Conservation (phyloP, 2,329 filamentous ascomycete species). For the Penicillium digitatum region DNA sequence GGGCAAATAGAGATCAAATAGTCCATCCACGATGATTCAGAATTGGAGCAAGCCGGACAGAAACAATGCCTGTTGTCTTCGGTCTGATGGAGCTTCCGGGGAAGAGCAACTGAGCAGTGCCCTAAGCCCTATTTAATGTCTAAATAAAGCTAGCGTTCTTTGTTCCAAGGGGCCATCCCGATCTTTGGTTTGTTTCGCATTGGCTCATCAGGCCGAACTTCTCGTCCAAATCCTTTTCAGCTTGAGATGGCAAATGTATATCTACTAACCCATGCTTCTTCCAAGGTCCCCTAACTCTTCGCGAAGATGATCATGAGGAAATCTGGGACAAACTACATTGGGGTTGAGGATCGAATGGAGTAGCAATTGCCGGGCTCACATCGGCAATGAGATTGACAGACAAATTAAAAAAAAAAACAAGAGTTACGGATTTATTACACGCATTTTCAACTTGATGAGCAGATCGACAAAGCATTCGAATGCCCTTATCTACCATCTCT, state of each 20-base stretch:
- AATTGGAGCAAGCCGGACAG: not conserved
- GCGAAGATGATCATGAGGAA: conserved; percentile 16
- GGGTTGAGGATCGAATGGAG: not conserved
- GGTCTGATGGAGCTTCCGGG: conserved; percentile 17
- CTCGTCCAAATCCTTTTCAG: conserved; percentile 11
- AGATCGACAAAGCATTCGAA: not conserved
- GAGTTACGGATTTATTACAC: too few relatives aligned
- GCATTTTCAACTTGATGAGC: not conserved
- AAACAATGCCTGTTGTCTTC: conserved; percentile 7
- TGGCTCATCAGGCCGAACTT: conserved; percentile 17
- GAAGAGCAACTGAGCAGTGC: conserved; percentile 15
- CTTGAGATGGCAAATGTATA: conserved; percentile 8
- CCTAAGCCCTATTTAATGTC: conserved; percentile 14
- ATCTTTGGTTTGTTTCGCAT: conserved; percentile 10
- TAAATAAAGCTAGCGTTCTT: conserved; percentile 4
- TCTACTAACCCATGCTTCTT: not conserved
- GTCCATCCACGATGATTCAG: conserved; percentile 24
- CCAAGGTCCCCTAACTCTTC: not conserved
- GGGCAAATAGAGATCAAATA: conserved; percentile 25
- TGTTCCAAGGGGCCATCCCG: not conserved
- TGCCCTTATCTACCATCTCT: not conserved
- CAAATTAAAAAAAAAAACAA: not conserved
- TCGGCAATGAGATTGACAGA: not conserved
- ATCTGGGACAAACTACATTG: conserved; percentile 12
- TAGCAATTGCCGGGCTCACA: not conserved